Evolutionary conservation across 2,329 filamentous ascomycete genomes (phyloP).

Genomic region (Botryotinia globosa): DNA sequence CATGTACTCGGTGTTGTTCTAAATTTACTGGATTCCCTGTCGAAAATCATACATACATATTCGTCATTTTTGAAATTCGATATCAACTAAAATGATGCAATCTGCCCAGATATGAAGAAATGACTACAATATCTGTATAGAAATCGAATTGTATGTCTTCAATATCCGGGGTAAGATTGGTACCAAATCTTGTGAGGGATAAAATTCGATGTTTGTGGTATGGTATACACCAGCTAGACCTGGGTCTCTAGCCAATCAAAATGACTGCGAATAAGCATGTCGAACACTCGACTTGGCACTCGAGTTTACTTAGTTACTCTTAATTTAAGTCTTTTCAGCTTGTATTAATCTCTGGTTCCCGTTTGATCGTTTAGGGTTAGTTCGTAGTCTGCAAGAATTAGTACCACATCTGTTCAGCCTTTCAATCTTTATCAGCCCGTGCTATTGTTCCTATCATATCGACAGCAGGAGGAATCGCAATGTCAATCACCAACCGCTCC

Average conservation of each 20-base stretch:
- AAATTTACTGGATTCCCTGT: too few species aligned
- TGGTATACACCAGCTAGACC: not conserved
- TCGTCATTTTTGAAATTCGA: too few species aligned
- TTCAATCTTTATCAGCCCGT: not conserved
- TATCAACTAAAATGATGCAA: too few species aligned
- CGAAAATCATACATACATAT: too few species aligned
- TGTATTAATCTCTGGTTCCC: rapidly evolving
- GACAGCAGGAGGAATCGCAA: slow-evolving; percentile 18
- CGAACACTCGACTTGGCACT: not conserved
- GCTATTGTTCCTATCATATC: slow-evolving; percentile 9
- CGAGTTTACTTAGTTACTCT: not conserved
- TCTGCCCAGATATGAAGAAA: too few species aligned
- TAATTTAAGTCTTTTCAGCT: slow-evolving; percentile 16
- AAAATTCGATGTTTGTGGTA: not conserved
- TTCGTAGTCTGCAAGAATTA: not conserved
- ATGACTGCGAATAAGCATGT: not conserved
- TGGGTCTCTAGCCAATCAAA: not conserved
- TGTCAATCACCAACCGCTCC: slow-evolving; percentile 21
- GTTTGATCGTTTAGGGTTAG: not conserved
- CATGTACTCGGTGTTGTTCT: too few species aligned
- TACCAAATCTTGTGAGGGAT: not conserved
- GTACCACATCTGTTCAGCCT: not conserved
- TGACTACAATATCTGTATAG: too few species aligned
- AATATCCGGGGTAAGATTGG: not conserved
- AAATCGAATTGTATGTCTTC: too few species aligned